Evolutionary conservation across 495 filamentous ascomycete genomes (phyloP).

Genomic region (Thozetella sp.): DNA sequence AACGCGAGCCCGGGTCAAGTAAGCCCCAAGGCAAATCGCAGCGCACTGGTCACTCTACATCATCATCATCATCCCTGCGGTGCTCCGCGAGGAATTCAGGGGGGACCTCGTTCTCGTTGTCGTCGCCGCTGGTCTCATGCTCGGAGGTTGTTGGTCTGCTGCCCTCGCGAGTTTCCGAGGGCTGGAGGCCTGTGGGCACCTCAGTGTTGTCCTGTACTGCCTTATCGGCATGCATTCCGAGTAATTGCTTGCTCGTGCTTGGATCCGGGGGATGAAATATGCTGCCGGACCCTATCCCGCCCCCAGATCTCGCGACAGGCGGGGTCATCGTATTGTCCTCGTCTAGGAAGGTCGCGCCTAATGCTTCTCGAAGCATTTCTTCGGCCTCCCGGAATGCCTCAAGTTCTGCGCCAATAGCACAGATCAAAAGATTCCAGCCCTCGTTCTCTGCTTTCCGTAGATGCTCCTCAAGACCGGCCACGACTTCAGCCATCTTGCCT

Average conservation of each 20-base stretch:
- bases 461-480: constrained; percentile 59
- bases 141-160: not conserved
- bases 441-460: constrained; percentile 62
- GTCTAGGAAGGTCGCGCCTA: constrained; percentile 34
- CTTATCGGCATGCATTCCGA: constrained; percentile 39
- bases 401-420: constrained; percentile 85
- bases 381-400: constrained; percentile 78
- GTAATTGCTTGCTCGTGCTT: constrained; percentile 20
- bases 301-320: constrained; percentile 14
- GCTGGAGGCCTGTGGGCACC: constrained; percentile 35
- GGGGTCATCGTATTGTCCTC: constrained; percentile 15
- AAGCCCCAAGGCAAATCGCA: no score
- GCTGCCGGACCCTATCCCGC: constrained; percentile 1
- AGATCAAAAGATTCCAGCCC: constrained; percentile 87
- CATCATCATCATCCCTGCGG: constrained; percentile 1
- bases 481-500: constrained; percentile 56
- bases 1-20: no score
- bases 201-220: constrained; percentile 28
- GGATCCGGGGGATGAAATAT: constrained; percentile 31
- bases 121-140: constrained; percentile 17
- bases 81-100: constrained; percentile 40
- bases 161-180: constrained; percentile 1
- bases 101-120: constrained; percentile 39
- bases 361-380: constrained; percentile 58
- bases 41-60: not conserved